phyloP scores from a whole-genome alignment of 495 filamentous ascomycete genomes.

The Aspergillus saccharolyticus region DNA sequence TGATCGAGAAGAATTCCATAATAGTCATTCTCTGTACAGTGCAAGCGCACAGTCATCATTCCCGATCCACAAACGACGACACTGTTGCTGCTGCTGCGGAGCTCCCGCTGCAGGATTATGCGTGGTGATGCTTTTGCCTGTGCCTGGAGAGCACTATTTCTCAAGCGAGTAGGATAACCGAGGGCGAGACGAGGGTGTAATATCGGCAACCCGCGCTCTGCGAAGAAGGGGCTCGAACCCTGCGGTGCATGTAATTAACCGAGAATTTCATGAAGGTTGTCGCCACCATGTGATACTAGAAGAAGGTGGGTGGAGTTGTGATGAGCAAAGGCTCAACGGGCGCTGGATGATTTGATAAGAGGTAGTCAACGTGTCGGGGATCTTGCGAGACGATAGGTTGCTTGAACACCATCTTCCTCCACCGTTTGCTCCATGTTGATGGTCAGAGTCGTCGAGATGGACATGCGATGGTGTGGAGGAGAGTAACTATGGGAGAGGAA shows the following conservation, averaged over 20 bases:
- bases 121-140: background rate
- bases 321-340: background rate
- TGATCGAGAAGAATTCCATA: background rate
- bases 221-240: background rate
- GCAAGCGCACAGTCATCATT: background rate
- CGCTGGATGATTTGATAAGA: background rate
- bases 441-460: background rate
- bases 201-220: background rate
- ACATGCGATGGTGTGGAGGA: background rate
- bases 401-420: no score
- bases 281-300: background rate
- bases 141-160: background rate
- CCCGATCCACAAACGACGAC: background rate
- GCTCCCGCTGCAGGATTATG: background rate
- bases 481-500: background rate
- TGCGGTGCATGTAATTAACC: background rate
- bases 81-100: background rate
- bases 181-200: background rate
- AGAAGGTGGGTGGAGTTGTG: conserved; percentile 2
- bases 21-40: background rate
- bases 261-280: background rate
- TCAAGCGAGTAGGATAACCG: background rate
- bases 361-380: background rate
- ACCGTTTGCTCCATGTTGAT: background rate
- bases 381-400: no score